Evolutionary conservation across 2,329 filamentous ascomycete genomes (phyloP).

Genomic region (Trichoderma sp.): DNA sequence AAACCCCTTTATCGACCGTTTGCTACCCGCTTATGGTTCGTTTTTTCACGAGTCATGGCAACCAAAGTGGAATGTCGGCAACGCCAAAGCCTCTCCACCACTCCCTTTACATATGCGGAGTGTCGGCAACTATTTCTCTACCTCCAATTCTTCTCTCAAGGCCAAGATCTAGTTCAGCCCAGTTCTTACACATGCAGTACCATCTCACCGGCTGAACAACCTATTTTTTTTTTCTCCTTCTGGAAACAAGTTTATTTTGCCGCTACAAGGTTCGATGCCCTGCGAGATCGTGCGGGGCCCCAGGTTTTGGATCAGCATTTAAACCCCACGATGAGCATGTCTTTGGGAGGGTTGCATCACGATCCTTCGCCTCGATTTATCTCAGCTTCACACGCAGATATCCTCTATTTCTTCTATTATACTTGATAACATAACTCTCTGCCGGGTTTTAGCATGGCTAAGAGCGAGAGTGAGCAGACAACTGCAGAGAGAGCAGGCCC

Average conservation of each 20-base stretch:
- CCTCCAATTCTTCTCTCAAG: background rate
- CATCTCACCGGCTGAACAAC: background rate
- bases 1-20: background rate
- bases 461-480: background rate
- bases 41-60: background rate
- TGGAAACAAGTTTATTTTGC: background rate
- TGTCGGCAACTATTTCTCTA: background rate
- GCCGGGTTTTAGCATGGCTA: background rate
- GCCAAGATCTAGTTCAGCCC: background rate
- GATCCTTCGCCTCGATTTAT: background rate
- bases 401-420: background rate
- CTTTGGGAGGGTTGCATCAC: background rate
- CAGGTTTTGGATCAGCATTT: slow-evolving; percentile 2
- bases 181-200: background rate
- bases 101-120: background rate
- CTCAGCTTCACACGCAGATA: background rate
- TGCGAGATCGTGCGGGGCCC: background rate
- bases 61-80: background rate
- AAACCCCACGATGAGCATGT: background rate
- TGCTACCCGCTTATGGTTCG: background rate
- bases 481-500: background rate
- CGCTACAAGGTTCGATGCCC: background rate
- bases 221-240: background rate
- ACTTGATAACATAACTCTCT: background rate
- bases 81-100: background rate